These are phyloP conservation scores for Xylaria hypoxylon DNA, from an alignment of 2,329 filamentous ascomycete species.

Conservation along the genomic window DNA sequence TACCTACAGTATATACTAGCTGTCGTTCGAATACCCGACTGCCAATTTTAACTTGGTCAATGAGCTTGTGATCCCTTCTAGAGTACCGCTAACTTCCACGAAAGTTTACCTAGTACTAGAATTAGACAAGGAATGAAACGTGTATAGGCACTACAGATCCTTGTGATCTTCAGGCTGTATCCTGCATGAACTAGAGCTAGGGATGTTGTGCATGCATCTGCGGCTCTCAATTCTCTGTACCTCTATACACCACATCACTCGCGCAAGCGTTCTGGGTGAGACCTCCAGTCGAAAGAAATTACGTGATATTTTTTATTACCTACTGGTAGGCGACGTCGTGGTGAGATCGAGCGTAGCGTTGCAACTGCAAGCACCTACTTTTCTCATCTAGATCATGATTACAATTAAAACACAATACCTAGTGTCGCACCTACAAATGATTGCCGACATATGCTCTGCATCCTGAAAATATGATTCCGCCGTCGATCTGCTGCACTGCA, in stretches of 20 bases:
- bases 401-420: not conserved
- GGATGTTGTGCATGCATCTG: not conserved
- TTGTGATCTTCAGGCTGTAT: not conserved
- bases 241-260: not conserved
- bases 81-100: not conserved
- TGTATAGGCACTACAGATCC: not conserved
- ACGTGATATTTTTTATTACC: not conserved
- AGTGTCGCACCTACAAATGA: not conserved
- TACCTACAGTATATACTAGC: not conserved
- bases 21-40: not conserved
- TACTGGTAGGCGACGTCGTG: not conserved
- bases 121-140: too few relatives aligned
- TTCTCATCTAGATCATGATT: not conserved
- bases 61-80: not conserved
- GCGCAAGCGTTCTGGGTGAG: not conserved
- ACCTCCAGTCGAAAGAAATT: not conserved
- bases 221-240: not conserved
- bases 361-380: too few relatives aligned
- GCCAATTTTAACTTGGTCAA: not conserved
- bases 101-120: not conserved
- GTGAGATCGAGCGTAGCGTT: not conserved
- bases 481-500: conserved; percentile 8
- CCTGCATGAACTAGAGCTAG: too few relatives aligned
- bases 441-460: not conserved
- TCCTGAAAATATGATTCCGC: not conserved